These are phyloP conservation scores for Pelargonium fulgidum DNA, from an alignment of 441 rosid genomes.

Conservation along the genomic window DNA sequence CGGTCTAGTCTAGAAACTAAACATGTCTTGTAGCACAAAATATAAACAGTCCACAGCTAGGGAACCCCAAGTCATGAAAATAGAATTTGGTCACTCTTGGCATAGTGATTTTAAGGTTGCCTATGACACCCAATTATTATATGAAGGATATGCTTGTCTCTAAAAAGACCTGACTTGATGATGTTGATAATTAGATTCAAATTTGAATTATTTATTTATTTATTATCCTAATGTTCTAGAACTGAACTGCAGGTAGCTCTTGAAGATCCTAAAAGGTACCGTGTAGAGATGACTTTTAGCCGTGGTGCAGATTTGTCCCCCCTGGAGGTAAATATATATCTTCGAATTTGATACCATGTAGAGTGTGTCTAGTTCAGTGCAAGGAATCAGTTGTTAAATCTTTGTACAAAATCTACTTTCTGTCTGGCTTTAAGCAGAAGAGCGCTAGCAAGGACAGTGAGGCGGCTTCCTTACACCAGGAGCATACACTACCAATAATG, in stretches of 20 bases:
- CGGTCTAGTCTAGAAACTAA: too few species aligned
- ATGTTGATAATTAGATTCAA: too few species aligned
- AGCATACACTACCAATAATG: conserved; percentile 97
- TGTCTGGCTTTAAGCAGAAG: conserved; percentile 31
- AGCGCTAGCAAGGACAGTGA: conserved; percentile 40
- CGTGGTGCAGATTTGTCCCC: conserved; percentile 9
- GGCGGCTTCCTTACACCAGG: conserved; percentile 79
- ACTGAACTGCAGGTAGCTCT: conserved; percentile 6
- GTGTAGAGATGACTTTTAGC: conserved; percentile 9
- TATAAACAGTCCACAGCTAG: too few species aligned
- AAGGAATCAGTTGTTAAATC: neutral
- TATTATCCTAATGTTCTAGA: neutral
- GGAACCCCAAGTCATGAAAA: too few species aligned
- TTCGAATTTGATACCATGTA: conserved; percentile 18
- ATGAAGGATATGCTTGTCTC: too few species aligned
- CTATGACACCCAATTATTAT: too few species aligned
- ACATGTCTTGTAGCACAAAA: too few species aligned
- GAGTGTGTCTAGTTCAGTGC: neutral
- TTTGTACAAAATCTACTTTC: neutral
- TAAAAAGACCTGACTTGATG: too few species aligned
- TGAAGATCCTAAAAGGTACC: conserved; percentile 8
- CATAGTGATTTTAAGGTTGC: too few species aligned
- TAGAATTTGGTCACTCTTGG: too few species aligned
- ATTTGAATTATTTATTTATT: too few species aligned
- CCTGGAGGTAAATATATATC: conserved; percentile 27